Conservation (phyloP, 2,329 filamentous ascomycete genomes). For the Fusarium abutilonis region DNA sequence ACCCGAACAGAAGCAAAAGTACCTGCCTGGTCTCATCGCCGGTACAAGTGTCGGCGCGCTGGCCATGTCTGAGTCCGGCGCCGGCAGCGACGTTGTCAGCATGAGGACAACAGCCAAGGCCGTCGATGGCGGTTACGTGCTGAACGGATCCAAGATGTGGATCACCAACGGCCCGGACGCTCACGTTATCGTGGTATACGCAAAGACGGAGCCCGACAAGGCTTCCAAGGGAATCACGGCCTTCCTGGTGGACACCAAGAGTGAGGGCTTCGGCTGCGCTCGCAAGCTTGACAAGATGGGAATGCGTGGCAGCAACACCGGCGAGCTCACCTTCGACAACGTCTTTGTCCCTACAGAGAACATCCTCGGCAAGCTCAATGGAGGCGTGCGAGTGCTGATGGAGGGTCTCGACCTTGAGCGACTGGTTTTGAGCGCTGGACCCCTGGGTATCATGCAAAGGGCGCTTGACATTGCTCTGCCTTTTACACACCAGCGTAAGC, state of each 20-base stretch:
- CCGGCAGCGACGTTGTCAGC: constrained; percentile 92
- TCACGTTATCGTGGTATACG: constrained; percentile 94
- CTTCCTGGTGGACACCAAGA: constrained; percentile 81
- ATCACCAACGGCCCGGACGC: constrained; percentile 98
- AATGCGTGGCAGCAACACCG: constrained; percentile 97
- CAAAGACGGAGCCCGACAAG: constrained; percentile 85
- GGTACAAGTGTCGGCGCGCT: constrained; percentile 86
- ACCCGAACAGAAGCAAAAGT: constrained; percentile 79
- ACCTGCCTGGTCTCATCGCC: constrained; percentile 81
- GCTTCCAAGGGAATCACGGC: constrained; percentile 93
- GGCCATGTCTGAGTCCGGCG: constrained; percentile 93
- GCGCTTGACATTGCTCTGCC: constrained; percentile 86
- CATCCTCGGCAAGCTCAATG: constrained; percentile 81
- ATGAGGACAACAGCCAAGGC: constrained; percentile 88
- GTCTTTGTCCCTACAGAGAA: constrained; percentile 89
- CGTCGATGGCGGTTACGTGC: constrained; percentile 83
- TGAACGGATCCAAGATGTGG: constrained; percentile 98
- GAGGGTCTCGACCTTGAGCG: constrained; percentile 94
- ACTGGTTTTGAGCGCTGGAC: constrained; percentile 88
- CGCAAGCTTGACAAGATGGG: constrained; percentile 97
- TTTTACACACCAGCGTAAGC: constrained; percentile 87
- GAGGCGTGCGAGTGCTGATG: constrained; percentile 92
- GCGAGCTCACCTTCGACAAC: constrained; percentile 88
- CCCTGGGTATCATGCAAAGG: constrained; percentile 94
- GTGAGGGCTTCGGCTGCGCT: constrained; percentile 83